A percentile compares a stretch with the other conserved stretches of the same genome.
These are phyloP conservation scores for Solanum gracilifrons DNA, from an alignment of 257 asterid species.

Conservation along the genomic window DNA sequence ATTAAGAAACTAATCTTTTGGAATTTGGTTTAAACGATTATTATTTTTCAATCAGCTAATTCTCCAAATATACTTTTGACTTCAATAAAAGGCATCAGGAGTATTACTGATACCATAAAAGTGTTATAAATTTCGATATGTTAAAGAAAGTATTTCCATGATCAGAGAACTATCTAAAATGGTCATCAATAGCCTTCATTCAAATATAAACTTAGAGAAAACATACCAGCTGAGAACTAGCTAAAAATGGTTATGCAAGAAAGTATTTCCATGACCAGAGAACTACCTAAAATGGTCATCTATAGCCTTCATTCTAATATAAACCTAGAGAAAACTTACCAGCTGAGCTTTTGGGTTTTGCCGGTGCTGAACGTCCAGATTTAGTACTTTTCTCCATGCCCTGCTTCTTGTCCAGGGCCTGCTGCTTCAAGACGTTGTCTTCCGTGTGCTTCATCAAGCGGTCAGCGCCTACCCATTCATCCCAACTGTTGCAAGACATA, in stretches of 20 bases:
- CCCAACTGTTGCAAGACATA: slow-evolving; percentile 67
- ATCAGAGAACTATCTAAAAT: background rate
- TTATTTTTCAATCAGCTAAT: background rate
- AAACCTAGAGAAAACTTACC: slow-evolving; percentile 28
- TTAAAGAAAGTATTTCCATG: background rate
- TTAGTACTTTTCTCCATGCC: slow-evolving; percentile 57
- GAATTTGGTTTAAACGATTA: background rate
- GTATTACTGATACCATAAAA: background rate
- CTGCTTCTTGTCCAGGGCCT: slow-evolving; percentile 71
- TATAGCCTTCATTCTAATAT: background rate
- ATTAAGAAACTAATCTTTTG: background rate
- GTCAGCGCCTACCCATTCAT: slow-evolving; percentile 87
- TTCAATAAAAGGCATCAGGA: background rate
- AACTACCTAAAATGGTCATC: background rate
- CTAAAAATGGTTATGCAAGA: background rate
- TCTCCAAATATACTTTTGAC: background rate
- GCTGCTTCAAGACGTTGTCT: slow-evolving; percentile 71
- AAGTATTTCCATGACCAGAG: background rate
- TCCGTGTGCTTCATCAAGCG: slow-evolving; percentile 78
- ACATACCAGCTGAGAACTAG: background rate
- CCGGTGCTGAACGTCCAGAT: slow-evolving; percentile 67
- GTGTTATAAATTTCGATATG: background rate
- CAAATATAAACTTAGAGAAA: background rate
- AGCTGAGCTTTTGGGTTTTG: slow-evolving; percentile 64
- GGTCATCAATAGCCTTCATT: background rate